Percentiles rank a stretch among this genome's conserved stretches.
Evolutionary conservation across 1,139 yeast genomes (phyloP).

Genomic region (Arxiozyma heterogenica): DNA sequence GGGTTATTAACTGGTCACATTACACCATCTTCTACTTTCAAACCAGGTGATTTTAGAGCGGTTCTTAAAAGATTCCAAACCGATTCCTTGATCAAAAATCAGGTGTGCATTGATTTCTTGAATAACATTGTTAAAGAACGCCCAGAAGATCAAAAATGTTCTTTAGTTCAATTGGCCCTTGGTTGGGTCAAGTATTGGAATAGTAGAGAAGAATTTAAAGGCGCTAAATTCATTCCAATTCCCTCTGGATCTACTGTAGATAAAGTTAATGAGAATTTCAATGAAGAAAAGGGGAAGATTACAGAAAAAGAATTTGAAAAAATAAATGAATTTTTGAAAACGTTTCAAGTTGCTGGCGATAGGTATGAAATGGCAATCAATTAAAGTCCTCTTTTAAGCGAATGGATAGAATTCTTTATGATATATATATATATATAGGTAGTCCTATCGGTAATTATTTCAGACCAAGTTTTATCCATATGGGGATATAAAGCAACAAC

Average conservation of each 20-base stretch:
- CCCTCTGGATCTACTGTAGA: constrained; percentile 60
- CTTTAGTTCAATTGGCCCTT: constrained; percentile 61
- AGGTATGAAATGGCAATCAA: constrained; percentile 36
- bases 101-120: constrained; percentile 35
- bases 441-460: background rate
- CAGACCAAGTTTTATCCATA: background rate
- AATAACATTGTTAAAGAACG: constrained; percentile 36
- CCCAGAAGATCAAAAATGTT: constrained; percentile 38
- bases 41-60: constrained; percentile 46
- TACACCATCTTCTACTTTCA: constrained; percentile 36
- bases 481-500: too few species aligned
- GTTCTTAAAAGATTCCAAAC: constrained; percentile 49
- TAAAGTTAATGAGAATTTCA: constrained; percentile 53
- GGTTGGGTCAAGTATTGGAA: constrained; percentile 52
- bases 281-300: constrained; percentile 34
- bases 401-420: too few species aligned
- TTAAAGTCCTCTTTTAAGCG: background rate
- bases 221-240: constrained; percentile 59
- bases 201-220: constrained; percentile 34
- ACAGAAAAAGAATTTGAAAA: constrained; percentile 45
- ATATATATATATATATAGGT: background rate
- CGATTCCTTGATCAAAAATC: constrained; percentile 48
- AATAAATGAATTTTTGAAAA: constrained; percentile 38
- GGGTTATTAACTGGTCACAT: constrained; percentile 65
- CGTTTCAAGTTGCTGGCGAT: constrained; percentile 39